Conservation (phyloP, 495 filamentous ascomycete genomes). For the Astrocystis sublimbata region DNA sequence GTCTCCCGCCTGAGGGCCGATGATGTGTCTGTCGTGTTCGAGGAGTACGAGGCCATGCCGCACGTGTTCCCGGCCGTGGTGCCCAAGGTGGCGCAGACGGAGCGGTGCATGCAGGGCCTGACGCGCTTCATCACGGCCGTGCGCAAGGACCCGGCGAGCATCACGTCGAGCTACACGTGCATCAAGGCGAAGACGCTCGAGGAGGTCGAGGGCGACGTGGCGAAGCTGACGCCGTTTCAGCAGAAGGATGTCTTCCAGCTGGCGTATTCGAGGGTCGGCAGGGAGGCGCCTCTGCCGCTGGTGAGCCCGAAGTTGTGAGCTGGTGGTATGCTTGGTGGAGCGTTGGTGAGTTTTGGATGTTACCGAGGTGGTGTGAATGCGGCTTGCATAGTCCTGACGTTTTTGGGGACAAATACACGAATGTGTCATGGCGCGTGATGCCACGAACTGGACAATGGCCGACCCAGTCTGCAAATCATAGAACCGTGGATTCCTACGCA, state of each 20-base stretch:
- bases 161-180: slow-evolving; percentile 50
- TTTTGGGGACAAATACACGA: neutral
- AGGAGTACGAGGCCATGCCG: slow-evolving; percentile 86
- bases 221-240: slow-evolving; percentile 48
- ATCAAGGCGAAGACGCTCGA: slow-evolving; percentile 58
- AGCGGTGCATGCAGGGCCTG: slow-evolving; percentile 57
- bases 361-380: neutral
- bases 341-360: no score
- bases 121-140: slow-evolving; percentile 56
- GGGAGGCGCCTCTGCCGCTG: slow-evolving; percentile 37
- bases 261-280: slow-evolving; percentile 49
- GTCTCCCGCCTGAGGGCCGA: slow-evolving; percentile 60
- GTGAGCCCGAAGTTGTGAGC: slow-evolving; percentile 51
- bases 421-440: neutral
- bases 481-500: neutral
- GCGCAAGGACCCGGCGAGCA: slow-evolving; percentile 40
- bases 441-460: neutral
- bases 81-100: slow-evolving; percentile 45
- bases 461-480: no score
- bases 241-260: slow-evolving; percentile 57
- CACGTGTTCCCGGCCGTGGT: slow-evolving; percentile 78
- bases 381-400: neutral
- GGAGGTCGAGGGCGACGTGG: slow-evolving; percentile 54
- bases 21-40: slow-evolving; percentile 65
- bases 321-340: neutral